Base-by-base conservation (phyloP, 2,329 filamentous ascomycete species). In the Claviceps sp. region DNA sequence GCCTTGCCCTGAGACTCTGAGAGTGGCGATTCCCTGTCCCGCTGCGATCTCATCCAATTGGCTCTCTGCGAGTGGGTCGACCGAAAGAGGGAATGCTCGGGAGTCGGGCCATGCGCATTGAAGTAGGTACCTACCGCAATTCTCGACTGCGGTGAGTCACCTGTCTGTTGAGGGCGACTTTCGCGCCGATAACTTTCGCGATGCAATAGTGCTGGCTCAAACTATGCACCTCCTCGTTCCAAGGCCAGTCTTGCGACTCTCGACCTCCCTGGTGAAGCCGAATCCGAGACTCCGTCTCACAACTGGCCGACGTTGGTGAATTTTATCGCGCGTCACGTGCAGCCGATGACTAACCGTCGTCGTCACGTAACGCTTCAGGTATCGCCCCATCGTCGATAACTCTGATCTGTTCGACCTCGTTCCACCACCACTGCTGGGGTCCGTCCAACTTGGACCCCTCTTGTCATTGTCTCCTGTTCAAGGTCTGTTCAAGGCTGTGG, bases 391-490 rank as follows among this genome's bases (percentile, higher is more conserved):
- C 30, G 30, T 40, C 37, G n/a, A n/a, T 40, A 42, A 50, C 24
- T 50, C 43, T 46, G 26, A 20, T 45, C 16, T 40, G 38, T 44
- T 30, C 43, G 30, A 34, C 40, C 34, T 46, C 47, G 43, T 47
- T 54, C 50, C 51, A 53, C 54, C 51, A 54, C 41, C 49, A 55
- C 30, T 52, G 37, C 52, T 48, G 54, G 54, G 54, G 54, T 55
- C 52, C 54, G 47, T 51, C 54, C 51, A 37, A 36, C 26, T 54
- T 51, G 54, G 54, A 54, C 54, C 53, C 52, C 54, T 48, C 51
- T 51, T 42, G 41, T 22, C 36, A 53, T 46, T 18, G 37, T 45
- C 41, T 36, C 7, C 44, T 36, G 20, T 9, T 37, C 26, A 34
- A 34, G 30, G 40, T 6, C 41, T 44, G 20, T 43, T 16, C 14